Evolutionary conservation across 192 early-diverging fungal species (phyloP).

Genomic region (Phycomyces nitens): DNA sequence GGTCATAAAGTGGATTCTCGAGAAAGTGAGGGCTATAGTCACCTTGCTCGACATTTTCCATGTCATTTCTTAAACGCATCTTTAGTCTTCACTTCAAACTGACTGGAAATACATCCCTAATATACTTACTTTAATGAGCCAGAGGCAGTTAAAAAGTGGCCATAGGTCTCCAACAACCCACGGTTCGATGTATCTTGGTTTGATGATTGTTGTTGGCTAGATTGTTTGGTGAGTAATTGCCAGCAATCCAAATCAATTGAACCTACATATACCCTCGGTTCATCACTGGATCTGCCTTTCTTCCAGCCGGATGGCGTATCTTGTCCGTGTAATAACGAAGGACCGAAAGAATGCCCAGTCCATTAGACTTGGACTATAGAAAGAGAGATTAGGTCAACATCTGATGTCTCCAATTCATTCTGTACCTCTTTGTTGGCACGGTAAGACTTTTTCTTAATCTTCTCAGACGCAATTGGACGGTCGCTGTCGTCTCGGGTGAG

Average conservation of each 20-base stretch:
- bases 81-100: background rate
- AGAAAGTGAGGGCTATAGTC: slow-evolving; percentile 79
- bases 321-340: slow-evolving; percentile 39
- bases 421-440: slow-evolving; percentile 17
- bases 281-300: slow-evolving; percentile 1
- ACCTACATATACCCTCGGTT: slow-evolving; percentile 38
- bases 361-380: slow-evolving; percentile 5
- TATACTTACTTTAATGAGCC: slow-evolving; percentile 48
- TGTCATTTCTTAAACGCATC: too few species aligned
- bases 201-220: slow-evolving; percentile 31
- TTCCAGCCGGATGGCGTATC: slow-evolving; percentile 29
- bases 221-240: too few species aligned
- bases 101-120: background rate
- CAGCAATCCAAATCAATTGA: too few species aligned
- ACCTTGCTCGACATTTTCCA: too few species aligned
- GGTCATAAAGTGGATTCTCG: slow-evolving; percentile 41
- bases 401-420: background rate
- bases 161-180: slow-evolving; percentile 48
- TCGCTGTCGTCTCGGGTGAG: slow-evolving; percentile 36
- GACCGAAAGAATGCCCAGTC: slow-evolving; percentile 29
- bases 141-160: slow-evolving; percentile 47
- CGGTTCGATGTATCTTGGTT: slow-evolving; percentile 21
- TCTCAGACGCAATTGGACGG: slow-evolving; percentile 36
- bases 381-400: background rate
- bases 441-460: slow-evolving; percentile 35